Evolutionary conservation across 371 early-diverging fungal genomes (phyloP).

Genomic region (Mucor indicus): DNA sequence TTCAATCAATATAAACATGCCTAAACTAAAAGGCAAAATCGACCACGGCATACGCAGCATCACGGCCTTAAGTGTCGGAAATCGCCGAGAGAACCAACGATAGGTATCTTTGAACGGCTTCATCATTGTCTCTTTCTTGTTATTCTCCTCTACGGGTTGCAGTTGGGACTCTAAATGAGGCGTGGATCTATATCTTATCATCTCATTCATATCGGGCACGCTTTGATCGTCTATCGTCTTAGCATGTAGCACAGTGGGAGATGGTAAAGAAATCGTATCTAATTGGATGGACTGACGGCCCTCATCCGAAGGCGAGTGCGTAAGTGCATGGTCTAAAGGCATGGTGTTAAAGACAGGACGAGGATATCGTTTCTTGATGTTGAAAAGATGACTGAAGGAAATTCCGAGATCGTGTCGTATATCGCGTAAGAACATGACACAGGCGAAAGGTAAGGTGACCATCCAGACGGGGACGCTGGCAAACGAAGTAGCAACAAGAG

Average conservation of each 20-base stretch:
- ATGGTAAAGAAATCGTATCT: too few relatives aligned
- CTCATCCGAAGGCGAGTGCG: too few relatives aligned
- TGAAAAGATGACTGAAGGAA: constrained; percentile 3
- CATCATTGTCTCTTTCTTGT: too few relatives aligned
- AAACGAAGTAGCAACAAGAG: constrained; percentile 65
- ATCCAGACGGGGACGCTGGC: constrained; percentile 66
- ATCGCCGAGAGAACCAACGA: constrained; percentile 9
- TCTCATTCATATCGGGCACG: too few relatives aligned
- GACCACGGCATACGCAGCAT: constrained; percentile 69
- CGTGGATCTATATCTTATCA: too few relatives aligned
- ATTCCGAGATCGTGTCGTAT: constrained; percentile 38
- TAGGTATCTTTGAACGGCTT: neutral
- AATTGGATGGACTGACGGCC: too few relatives aligned
- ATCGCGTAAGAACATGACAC: constrained; percentile 49
- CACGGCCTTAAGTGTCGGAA: constrained; percentile 54
- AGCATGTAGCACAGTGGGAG: too few relatives aligned
- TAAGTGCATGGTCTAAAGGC: too few relatives aligned
- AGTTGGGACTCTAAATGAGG: neutral
- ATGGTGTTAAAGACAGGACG: too few relatives aligned
- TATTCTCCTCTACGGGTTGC: too few relatives aligned
- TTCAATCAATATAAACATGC: constrained; percentile 84
- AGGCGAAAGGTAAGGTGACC: constrained; percentile 67
- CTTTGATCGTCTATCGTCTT: too few relatives aligned
- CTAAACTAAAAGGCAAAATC: constrained; percentile 73
- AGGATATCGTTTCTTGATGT: neutral